A percentile compares a stretch with the other conserved stretches of the same genome.
Conservation (phyloP, 345 rosid genomes). For the Rhizophora apiculata region DNA sequence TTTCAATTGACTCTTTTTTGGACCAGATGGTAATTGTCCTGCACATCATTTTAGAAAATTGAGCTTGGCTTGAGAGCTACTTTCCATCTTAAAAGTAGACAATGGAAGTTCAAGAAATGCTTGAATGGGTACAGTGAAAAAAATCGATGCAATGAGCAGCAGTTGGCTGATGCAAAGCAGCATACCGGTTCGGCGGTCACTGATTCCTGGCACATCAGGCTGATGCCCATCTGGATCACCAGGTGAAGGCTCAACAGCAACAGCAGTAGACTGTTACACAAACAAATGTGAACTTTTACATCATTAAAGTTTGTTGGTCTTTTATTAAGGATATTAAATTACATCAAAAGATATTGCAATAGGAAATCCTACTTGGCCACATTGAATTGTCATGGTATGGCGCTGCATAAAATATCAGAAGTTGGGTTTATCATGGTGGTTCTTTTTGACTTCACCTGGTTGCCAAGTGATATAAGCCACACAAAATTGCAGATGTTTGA, state of each 20-base stretch:
- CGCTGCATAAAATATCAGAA: background rate
- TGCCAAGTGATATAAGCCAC: background rate
- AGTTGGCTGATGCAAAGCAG: slow-evolving; percentile 6
- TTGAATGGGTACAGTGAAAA: slow-evolving; percentile 1
- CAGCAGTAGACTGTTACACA: slow-evolving; percentile 14
- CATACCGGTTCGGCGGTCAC: slow-evolving; percentile 66
- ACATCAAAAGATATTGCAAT: background rate
- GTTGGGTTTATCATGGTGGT: background rate
- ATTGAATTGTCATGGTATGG: background rate
- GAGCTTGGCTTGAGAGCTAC: background rate
- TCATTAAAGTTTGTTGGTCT: background rate
- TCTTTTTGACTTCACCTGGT: background rate
- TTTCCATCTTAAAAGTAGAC: background rate
- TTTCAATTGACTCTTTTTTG: slow-evolving; percentile 73
- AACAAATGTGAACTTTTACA: background rate
- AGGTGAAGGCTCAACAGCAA: slow-evolving; percentile 36
- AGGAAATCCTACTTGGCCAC: background rate
- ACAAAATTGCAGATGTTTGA: too few species aligned
- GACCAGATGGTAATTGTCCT: slow-evolving; percentile 66
- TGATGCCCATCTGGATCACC: slow-evolving; percentile 29
- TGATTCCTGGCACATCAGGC: slow-evolving; percentile 56
- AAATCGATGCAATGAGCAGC: background rate
- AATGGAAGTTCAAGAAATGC: background rate
- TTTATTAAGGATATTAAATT: background rate
- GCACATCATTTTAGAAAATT: slow-evolving; percentile 22